These are phyloP conservation scores for Phytophthora brassicae DNA, from an alignment of 352 stramenopile species.

Conservation along the genomic window DNA sequence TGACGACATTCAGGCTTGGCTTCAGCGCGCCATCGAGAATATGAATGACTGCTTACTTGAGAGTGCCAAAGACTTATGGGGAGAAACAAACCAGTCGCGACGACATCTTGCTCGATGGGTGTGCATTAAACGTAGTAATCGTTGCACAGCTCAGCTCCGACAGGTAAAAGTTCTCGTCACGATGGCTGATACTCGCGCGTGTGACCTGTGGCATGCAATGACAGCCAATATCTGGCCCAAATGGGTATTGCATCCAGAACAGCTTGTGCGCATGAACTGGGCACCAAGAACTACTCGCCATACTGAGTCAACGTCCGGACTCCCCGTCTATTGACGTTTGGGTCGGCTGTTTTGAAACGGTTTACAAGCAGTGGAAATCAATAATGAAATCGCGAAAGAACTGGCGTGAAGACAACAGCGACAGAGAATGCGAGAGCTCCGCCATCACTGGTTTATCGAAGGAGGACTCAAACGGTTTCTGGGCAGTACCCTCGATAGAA, in stretches of 20 bases:
- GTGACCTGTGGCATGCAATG: neutral
- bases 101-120: neutral
- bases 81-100: neutral
- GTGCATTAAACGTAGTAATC: neutral
- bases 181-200: neutral
- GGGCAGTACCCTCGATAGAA: neutral
- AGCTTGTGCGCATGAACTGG: neutral
- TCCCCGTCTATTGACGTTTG: neutral
- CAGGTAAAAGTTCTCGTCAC: neutral
- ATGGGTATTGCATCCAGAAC: neutral
- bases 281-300: neutral
- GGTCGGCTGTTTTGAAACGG: neutral
- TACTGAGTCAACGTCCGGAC: neutral
- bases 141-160: neutral
- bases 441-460: neutral
- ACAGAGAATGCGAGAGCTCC: neutral
- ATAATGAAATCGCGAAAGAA: neutral
- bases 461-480: neutral
- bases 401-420: neutral
- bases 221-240: neutral
- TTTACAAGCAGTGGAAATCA: neutral
- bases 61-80: neutral
- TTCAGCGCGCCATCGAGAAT: neutral
- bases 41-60: neutral
- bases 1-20: neutral